Evolutionary conservation across 306 rosid genomes (phyloP).

Genomic region (Geum urbanum): DNA sequence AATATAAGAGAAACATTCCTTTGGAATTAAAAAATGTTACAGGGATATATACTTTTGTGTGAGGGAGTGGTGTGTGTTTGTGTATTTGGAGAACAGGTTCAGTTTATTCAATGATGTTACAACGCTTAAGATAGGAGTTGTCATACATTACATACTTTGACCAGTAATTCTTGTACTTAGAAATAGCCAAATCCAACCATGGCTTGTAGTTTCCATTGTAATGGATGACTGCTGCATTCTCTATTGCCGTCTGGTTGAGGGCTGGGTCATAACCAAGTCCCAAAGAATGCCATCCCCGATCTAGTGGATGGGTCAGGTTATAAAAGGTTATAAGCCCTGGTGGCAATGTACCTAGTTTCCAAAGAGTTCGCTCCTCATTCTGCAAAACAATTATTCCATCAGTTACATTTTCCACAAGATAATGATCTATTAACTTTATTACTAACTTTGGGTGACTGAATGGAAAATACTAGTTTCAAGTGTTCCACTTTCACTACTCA

Average conservation of each 20-base stretch:
- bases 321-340: slow-evolving; percentile 91
- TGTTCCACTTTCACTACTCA: neutral
- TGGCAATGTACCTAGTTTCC: slow-evolving; percentile 95
- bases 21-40: neutral
- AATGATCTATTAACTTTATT: neutral
- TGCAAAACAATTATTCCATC: slow-evolving; percentile 40
- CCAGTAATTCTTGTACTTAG: slow-evolving; percentile 87
- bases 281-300: slow-evolving; percentile 86
- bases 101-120: slow-evolving; percentile 48
- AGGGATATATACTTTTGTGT: neutral
- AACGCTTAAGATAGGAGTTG: slow-evolving; percentile 63
- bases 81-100: neutral
- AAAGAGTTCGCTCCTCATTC: slow-evolving; percentile 95
- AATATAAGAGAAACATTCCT: too few species aligned
- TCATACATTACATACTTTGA: slow-evolving; percentile 73
- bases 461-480: neutral
- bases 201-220: slow-evolving; percentile 99
- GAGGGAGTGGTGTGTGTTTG: neutral
- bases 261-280: slow-evolving; percentile 99
- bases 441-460: neutral
- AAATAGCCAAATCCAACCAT: slow-evolving; percentile 90
- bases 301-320: slow-evolving; percentile 74
- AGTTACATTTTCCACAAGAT: slow-evolving; percentile 18
- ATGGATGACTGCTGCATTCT: slow-evolving; percentile 81
- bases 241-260: slow-evolving; percentile 71